Evolutionary conservation across 768 basidiomycete species (phyloP), one percentile per base, ranked within the genome.

Genomic region (Daedaleopsis sinensis): DNA sequence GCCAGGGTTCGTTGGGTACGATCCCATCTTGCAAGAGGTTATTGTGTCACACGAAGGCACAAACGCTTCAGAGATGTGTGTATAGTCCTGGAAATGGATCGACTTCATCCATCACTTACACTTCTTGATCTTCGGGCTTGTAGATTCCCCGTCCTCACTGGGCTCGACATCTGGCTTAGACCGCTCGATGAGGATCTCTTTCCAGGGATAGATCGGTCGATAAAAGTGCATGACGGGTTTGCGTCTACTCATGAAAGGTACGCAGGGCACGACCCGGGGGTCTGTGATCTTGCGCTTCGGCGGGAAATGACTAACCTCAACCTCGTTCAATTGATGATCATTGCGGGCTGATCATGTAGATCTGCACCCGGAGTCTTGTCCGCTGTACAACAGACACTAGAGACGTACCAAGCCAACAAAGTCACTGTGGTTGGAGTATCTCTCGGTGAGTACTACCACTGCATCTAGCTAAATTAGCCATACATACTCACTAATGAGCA

Each of bases 1-100:
- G 4, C 7, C 38, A 84, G 83, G 82, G 83, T 84, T 73, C 55
- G 83, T 84, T 27, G 83, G 83, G 23, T 84, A 74, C 61, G 79
- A 79, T 58, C 77, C 82, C 0, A 70, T 63, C 1, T 67, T 79
- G 42, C 55, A 68, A 27, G 72, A 64, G 0, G 72, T 77, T 38
- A 70, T 78, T 39, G 77, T 77, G 5, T 67, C 73, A 10, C 76
- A 79, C 61, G 73, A 78, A 57, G 77, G 77, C 11, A 78, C 77
- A 5, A 62, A 79, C 47, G 63, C 72, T 12, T 52, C 32, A 9
- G 23, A 73, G 46, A 42, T 78, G 76, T 76, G 36, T 7, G 27
- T 32, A 51, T 42, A 19, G 8, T 32, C 11, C 9, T 21, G 55
- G 78, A 80, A 37, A 12, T 71, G 36, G 52, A 79, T 8, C 27